Percentiles rank a stretch among this genome's conserved stretches.
phyloP scores from a whole-genome alignment of 441 rosid genomes.

The Dalechampia spathulata region DNA sequence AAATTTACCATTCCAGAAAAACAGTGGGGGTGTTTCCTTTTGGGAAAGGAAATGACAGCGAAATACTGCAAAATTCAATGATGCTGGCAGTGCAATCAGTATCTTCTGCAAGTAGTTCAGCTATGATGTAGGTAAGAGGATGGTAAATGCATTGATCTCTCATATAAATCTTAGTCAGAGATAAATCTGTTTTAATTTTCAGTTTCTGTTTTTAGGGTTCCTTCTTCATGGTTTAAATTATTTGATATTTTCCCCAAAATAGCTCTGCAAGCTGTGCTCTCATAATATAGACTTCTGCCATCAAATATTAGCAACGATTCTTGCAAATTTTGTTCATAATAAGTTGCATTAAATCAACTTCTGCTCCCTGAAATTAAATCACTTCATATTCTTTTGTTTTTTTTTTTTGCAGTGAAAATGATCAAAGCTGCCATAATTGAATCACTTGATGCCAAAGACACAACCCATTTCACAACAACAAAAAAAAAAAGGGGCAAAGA shows the following conservation, averaged over 20 bases:
- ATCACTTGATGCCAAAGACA: background rate
- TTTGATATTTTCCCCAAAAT: conserved; percentile 11
- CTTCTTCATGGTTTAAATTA: background rate
- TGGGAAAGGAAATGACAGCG: conserved; percentile 3
- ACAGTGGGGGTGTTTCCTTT: background rate
- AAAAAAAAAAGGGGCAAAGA: too few species aligned
- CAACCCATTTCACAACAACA: too few species aligned
- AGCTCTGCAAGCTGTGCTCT: conserved; percentile 13
- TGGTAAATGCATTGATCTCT: conserved; percentile 7
- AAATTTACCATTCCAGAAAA: too few species aligned
- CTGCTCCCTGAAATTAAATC: background rate
- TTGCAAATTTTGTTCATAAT: conserved; percentile 3
- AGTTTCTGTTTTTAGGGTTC: too few species aligned
- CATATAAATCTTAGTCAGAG: background rate
- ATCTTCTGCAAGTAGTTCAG: conserved; percentile 9
- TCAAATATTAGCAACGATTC: background rate
- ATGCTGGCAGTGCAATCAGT: conserved; percentile 17
- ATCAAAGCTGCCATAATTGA: background rate
- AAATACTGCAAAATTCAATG: conserved; percentile 14
- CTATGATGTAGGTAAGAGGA: conserved; percentile 12
- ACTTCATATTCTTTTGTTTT: background rate
- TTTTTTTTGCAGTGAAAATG: background rate
- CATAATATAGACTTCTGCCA: too few species aligned
- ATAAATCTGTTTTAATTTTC: background rate
- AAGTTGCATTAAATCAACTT: conserved; percentile 2